Percentiles rank a stretch among this genome's conserved stretches.
Conservation (phyloP, 768 basidiomycete species). For the Pleurotus sapidus region DNA sequence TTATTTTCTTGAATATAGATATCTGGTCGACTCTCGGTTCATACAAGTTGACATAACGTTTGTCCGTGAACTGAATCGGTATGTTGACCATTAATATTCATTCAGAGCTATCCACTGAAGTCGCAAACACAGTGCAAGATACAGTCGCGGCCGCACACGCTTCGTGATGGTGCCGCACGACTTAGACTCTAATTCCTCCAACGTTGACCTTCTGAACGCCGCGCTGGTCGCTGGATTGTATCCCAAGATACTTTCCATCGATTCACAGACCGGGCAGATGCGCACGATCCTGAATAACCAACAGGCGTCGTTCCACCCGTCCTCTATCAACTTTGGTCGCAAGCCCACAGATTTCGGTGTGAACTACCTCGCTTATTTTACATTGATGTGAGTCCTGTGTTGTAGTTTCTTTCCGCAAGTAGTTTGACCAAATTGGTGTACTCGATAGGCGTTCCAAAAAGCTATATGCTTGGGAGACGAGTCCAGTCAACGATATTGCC, state of each 20-base stretch:
- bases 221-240: slow-evolving; percentile 86
- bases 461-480: slow-evolving; percentile 91
- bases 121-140: slow-evolving; percentile 54
- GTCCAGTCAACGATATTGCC: slow-evolving; percentile 82
- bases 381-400: slow-evolving; percentile 62
- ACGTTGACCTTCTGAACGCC: slow-evolving; percentile 67
- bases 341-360: slow-evolving; percentile 68
- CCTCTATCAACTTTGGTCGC: slow-evolving; percentile 83
- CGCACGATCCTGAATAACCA: slow-evolving; percentile 84
- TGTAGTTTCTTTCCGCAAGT: not conserved
- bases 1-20: slow-evolving; percentile 37
- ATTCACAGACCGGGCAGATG: slow-evolving; percentile 57
- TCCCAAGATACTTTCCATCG: slow-evolving; percentile 83
- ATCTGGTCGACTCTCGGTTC: slow-evolving; percentile 87
- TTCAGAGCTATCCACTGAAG: not conserved
- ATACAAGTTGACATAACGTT: slow-evolving; percentile 66
- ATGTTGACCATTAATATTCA: slow-evolving; percentile 16
- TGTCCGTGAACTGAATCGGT: slow-evolving; percentile 71
- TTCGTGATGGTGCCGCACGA: slow-evolving; percentile 75
- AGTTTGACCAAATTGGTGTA: slow-evolving; percentile 7
- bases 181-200: slow-evolving; percentile 66
- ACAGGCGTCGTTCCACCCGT: slow-evolving; percentile 78
- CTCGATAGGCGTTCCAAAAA: slow-evolving; percentile 80
- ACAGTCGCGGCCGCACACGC: slow-evolving; percentile 67
- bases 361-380: slow-evolving; percentile 81